Percentiles rank a stretch among this genome's conserved stretches.
Conservation (phyloP, 176 grass and related monocot genomes). For the Rhipidocladum racemiflorum region DNA sequence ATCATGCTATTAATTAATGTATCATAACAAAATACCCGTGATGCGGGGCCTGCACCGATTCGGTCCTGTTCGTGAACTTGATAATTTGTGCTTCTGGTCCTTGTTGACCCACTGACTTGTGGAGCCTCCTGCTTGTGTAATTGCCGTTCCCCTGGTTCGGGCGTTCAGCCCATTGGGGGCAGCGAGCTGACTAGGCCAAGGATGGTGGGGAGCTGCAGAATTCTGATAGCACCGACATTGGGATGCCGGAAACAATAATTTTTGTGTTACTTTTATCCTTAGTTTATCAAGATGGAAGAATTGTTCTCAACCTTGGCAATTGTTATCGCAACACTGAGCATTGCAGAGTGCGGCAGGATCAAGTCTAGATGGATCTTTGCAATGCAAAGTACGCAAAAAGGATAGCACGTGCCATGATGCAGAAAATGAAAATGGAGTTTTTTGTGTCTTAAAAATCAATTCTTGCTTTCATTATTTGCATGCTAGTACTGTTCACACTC, state of each 20-base stretch:
- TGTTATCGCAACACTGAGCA: neutral
- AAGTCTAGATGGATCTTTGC: neutral
- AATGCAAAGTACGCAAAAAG: neutral
- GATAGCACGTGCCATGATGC: neutral
- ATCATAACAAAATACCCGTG: constrained; percentile 27
- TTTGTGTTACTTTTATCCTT: neutral
- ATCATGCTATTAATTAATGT: neutral
- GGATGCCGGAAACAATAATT: neutral
- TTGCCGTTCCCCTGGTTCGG: neutral
- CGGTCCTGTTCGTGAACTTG: constrained; percentile 11
- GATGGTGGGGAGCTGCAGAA: neutral
- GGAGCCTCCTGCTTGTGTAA: constrained; percentile 2
- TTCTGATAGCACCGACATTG: neutral
- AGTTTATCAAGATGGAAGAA: neutral
- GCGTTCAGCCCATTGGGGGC: neutral
- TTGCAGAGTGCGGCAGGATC: neutral
- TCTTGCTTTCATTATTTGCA: neutral
- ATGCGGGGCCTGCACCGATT: neutral
- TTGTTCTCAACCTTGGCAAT: neutral
- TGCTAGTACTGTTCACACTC: neutral
- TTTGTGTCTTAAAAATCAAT: neutral
- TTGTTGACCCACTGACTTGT: neutral
- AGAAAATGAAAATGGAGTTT: neutral
- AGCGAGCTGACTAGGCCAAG: neutral
- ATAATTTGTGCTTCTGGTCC: neutral